These are phyloP conservation scores for Euphrasia confusa DNA, from an alignment of 257 asterid genomes.

Conservation along the genomic window DNA sequence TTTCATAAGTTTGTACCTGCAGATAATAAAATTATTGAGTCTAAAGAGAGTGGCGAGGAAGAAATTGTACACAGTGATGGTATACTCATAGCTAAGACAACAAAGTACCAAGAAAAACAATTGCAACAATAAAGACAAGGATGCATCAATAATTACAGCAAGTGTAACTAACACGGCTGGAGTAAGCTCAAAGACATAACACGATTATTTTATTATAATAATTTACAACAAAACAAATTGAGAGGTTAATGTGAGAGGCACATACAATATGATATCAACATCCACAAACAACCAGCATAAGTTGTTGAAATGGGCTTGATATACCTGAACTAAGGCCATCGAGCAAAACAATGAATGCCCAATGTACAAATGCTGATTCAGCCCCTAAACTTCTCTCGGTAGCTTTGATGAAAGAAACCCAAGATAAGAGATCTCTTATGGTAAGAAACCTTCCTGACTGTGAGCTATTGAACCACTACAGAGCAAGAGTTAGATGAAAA, in stretches of 20 bases:
- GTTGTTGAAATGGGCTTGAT: slow-evolving; percentile 5
- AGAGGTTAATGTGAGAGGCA: neutral
- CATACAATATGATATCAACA: neutral
- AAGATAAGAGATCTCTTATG: slow-evolving; percentile 86
- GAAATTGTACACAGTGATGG: slow-evolving; percentile 11
- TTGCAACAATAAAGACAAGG: slow-evolving; percentile 13
- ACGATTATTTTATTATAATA: neutral
- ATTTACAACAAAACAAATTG: neutral
- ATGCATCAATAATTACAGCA: neutral
- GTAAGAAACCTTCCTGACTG: slow-evolving; percentile 83
- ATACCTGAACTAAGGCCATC: slow-evolving; percentile 87
- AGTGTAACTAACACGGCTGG: neutral
- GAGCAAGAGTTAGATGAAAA: slow-evolving; percentile 27
- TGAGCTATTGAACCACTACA: slow-evolving; percentile 88
- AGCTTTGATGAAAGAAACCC: slow-evolving; percentile 76
- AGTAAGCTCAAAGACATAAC: neutral
- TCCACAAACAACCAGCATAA: neutral
- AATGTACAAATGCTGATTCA: slow-evolving; percentile 73
- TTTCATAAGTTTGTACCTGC: slow-evolving; percentile 77
- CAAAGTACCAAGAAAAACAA: slow-evolving; percentile 10
- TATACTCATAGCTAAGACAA: neutral
- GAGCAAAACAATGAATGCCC: slow-evolving; percentile 76
- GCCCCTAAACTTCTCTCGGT: slow-evolving; percentile 48
- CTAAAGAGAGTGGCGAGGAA: slow-evolving; percentile 4
- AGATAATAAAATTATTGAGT: slow-evolving; percentile 21